Evolutionary conservation across 805 yeast species (phyloP).

Genomic region (Wickerhamiella australiensis): DNA sequence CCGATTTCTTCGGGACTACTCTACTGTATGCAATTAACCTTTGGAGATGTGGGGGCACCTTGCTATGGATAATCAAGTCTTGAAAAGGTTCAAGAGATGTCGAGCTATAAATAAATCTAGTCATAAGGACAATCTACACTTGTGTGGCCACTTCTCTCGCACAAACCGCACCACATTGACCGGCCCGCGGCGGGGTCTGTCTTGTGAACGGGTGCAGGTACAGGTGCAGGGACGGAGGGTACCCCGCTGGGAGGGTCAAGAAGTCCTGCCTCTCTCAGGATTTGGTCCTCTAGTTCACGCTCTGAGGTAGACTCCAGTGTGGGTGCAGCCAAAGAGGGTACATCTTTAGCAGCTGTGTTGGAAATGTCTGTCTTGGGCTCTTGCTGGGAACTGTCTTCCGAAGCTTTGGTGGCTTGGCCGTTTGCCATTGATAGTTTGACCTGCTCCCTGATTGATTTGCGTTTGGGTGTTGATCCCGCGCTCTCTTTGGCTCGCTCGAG

Average conservation of each 20-base stretch:
- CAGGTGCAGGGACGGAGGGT: neutral
- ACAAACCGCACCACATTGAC: conserved; percentile 78
- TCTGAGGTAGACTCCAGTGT: neutral
- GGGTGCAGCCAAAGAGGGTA: neutral
- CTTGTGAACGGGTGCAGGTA: conserved; percentile 10
- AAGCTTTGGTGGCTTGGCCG: no score
- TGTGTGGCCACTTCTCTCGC: conserved; percentile 83
- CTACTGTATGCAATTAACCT: no score
- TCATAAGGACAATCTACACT: conserved; percentile 78
- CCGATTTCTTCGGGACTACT: no score
- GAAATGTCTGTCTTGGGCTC: neutral
- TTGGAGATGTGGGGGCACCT: no score
- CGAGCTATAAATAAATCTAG: conserved; percentile 30
- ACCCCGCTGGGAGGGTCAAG: neutral
- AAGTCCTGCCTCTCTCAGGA: conserved; percentile 9
- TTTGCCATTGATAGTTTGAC: neutral
- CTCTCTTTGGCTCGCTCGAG: neutral
- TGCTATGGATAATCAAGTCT: no score
- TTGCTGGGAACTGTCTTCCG: neutral
- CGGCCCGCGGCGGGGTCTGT: conserved; percentile 64
- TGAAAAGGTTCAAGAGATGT: no score
- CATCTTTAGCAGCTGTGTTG: neutral
- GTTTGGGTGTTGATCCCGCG: neutral
- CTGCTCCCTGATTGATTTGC: neutral
- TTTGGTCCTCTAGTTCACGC: conserved; percentile 10